Percentiles rank a stretch among this genome's conserved stretches.
These are phyloP conservation scores for Penicillium canariense DNA, from an alignment of 495 filamentous ascomycete species.

Conservation along the genomic window DNA sequence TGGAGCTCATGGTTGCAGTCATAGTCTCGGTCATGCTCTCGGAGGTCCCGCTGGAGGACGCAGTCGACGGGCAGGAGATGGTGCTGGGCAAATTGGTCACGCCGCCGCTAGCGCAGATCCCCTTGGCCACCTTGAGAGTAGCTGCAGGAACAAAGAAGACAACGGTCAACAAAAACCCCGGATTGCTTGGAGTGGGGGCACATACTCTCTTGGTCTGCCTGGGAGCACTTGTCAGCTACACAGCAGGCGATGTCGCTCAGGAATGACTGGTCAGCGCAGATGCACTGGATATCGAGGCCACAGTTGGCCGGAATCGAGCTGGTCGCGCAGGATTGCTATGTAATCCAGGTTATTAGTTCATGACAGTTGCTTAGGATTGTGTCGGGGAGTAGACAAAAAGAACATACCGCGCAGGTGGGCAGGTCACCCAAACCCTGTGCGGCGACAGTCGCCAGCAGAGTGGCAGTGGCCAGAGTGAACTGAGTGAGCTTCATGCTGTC, in stretches of 20 bases:
- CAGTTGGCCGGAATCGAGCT: constrained; percentile 50
- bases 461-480: constrained; percentile 28
- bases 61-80: constrained; percentile 32
- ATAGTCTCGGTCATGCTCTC: constrained; percentile 15
- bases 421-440: constrained; percentile 44
- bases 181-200: background rate
- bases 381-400: background rate
- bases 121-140: constrained; percentile 48
- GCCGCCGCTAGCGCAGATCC: constrained; percentile 47
- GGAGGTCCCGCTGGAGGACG: constrained; percentile 20
- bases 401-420: constrained; percentile 49
- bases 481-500: constrained; percentile 40
- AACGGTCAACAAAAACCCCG: background rate
- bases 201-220: constrained; percentile 56
- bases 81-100: constrained; percentile 39
- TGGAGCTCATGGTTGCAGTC: constrained; percentile 15
- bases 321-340: constrained; percentile 55
- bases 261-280: constrained; percentile 61
- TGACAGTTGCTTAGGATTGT: background rate
- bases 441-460: constrained; percentile 32
- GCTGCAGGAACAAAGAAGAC: constrained; percentile 25
- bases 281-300: constrained; percentile 60
- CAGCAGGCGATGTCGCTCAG: constrained; percentile 66
- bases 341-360: constrained; percentile 4
- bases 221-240: constrained; percentile 52